Evolutionary conservation across 2,329 filamentous ascomycete species (phyloP).

Genomic region (Trichoderma asperellum): DNA sequence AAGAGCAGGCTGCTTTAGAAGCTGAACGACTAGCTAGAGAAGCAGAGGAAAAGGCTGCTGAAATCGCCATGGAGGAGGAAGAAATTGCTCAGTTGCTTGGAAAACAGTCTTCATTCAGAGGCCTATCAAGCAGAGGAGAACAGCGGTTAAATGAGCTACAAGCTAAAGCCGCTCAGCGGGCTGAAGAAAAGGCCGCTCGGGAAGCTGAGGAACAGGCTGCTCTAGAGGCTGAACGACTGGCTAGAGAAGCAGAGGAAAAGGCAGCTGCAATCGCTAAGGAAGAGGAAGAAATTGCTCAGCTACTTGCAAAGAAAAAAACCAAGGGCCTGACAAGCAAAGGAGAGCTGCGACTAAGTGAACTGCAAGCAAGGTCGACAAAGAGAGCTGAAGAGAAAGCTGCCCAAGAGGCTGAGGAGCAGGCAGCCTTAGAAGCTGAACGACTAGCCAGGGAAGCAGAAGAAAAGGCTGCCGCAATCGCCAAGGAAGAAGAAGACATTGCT

Average conservation of each 20-base stretch:
- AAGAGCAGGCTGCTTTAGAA: conserved; percentile 26
- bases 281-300: conserved; percentile 34
- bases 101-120: conserved; percentile 50
- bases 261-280: conserved; percentile 31
- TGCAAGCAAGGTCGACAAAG: conserved; percentile 29
- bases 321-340: conserved; percentile 49
- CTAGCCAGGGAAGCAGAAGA: conserved; percentile 28
- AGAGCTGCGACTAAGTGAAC: conserved; percentile 43
- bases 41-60: not conserved
- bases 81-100: conserved; percentile 48
- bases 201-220: conserved; percentile 35
- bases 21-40: conserved; percentile 26
- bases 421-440: conserved; percentile 14
- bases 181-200: conserved; percentile 34
- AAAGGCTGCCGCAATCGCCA: conserved; percentile 13
- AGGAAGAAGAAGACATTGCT: conserved; percentile 36
- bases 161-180: conserved; percentile 8
- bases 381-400: conserved; percentile 33
- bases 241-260: conserved; percentile 31
- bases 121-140: conserved; percentile 25
- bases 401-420: conserved; percentile 34
- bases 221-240: conserved; percentile 32
- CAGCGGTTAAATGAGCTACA: conserved; percentile 5
- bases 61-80: conserved; percentile 38
- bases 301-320: conserved; percentile 43